A percentile compares a stretch with the other conserved stretches of the same genome.
Conservation (phyloP, 108 stramenopile genomes). For the Nitzschia inconspicua region DNA sequence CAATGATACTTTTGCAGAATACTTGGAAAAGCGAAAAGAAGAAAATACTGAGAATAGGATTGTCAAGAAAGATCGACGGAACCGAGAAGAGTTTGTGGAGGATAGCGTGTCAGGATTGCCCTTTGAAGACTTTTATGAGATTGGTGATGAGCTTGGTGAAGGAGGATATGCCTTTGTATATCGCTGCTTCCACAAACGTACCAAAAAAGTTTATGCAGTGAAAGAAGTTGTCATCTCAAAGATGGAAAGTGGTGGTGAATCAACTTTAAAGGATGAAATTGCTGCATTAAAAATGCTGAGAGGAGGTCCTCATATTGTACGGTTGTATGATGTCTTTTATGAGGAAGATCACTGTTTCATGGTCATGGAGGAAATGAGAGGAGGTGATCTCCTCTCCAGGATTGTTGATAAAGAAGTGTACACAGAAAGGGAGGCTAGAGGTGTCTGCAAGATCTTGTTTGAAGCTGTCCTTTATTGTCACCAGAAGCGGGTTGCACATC, state of each 20-base stretch:
- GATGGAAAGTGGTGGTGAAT: slow-evolving; percentile 35
- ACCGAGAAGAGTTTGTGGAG: slow-evolving; percentile 28
- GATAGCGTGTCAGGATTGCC: slow-evolving; percentile 35
- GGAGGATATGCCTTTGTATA: slow-evolving; percentile 70
- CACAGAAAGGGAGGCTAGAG: slow-evolving; percentile 89
- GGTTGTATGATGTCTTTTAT: slow-evolving; percentile 59
- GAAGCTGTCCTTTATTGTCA: slow-evolving; percentile 81
- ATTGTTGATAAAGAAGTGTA: slow-evolving; percentile 89
- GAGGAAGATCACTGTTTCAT: slow-evolving; percentile 59
- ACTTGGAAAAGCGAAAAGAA: slow-evolving; percentile 28
- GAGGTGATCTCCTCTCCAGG: slow-evolving; percentile 89
- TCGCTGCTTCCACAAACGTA: slow-evolving; percentile 44
- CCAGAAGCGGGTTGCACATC: slow-evolving; percentile 58
- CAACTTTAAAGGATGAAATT: slow-evolving; percentile 59
- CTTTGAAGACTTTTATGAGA: slow-evolving; percentile 40
- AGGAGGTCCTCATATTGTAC: slow-evolving; percentile 73
- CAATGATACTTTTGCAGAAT: slow-evolving; percentile 33
- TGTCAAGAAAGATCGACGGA: slow-evolving; percentile 10
- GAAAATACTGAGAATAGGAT: slow-evolving; percentile 24
- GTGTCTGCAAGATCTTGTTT: slow-evolving; percentile 77
- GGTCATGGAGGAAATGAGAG: slow-evolving; percentile 73
- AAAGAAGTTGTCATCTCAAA: slow-evolving; percentile 56
- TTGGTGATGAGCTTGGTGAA: slow-evolving; percentile 60
- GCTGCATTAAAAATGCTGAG: slow-evolving; percentile 50
- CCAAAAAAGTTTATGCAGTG: slow-evolving; percentile 48